phyloP scores from a whole-genome alignment of 768 basidiomycete species.

The Pisolithus marmoratus region DNA sequence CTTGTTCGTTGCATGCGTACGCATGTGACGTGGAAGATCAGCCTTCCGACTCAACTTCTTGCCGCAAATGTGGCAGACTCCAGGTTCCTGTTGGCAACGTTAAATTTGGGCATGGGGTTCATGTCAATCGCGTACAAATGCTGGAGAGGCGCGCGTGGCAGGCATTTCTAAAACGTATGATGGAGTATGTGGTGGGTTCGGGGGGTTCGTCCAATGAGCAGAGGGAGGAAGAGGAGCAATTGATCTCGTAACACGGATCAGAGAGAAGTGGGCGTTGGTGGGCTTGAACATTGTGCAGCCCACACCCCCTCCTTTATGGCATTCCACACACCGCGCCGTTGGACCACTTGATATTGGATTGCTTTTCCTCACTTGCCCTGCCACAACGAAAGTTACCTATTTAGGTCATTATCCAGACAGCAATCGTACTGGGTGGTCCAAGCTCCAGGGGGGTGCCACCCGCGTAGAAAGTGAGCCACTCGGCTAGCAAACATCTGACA shows the following conservation, averaged over 20 bases:
- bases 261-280: neutral
- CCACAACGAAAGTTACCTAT: conserved; percentile 15
- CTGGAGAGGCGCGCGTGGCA: neutral
- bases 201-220: neutral
- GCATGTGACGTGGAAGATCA: conserved; percentile 26
- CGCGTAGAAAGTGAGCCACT: conserved; percentile 18
- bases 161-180: conserved; percentile 4
- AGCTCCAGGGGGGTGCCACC: conserved; percentile 14
- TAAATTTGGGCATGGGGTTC: neutral
- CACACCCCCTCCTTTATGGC: conserved; percentile 16
- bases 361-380: conserved; percentile 15
- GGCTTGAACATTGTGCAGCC: neutral
- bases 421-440: conserved; percentile 16
- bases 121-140: conserved; percentile 5
- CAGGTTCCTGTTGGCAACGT: conserved; percentile 2
- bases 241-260: neutral
- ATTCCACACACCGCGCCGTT: conserved; percentile 6
- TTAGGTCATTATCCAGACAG: conserved; percentile 12
- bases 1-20: conserved; percentile 16
- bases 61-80: conserved; percentile 11
- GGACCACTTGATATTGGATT: conserved; percentile 18
- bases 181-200: neutral
- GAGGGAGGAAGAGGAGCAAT: neutral
- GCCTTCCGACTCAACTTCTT: conserved; percentile 15
- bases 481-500: conserved; percentile 10